phyloP scores from a whole-genome alignment of 169 alveolate genomes.

The Plasmodium coatneyi region DNA sequence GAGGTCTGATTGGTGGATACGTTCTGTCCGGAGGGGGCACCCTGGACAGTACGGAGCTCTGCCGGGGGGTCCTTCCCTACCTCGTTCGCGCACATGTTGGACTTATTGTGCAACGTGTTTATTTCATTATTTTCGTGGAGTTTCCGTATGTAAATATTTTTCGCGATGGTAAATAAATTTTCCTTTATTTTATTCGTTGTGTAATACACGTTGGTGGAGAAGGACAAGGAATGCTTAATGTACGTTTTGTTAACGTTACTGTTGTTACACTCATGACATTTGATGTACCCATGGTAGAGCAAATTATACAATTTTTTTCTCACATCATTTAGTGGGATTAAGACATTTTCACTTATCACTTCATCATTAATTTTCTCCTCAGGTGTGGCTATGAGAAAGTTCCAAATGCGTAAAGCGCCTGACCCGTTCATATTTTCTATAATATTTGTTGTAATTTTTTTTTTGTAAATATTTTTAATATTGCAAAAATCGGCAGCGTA shows the following conservation, averaged over 20 bases:
- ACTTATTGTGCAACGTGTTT: conserved; percentile 42
- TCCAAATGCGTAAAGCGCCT: conserved; percentile 57
- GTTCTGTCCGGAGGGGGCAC: neutral
- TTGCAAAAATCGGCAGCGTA: conserved; percentile 40
- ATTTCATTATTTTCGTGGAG: conserved; percentile 58
- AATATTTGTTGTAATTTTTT: conserved; percentile 27
- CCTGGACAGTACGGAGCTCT: neutral
- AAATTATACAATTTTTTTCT: conserved; percentile 68
- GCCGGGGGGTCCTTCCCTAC: neutral
- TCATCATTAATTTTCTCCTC: conserved; percentile 52
- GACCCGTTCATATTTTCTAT: conserved; percentile 61
- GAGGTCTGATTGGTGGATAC: neutral
- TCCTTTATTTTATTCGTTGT: conserved; percentile 41
- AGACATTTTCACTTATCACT: conserved; percentile 65
- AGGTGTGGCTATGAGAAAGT: conserved; percentile 12
- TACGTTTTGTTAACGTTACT: conserved; percentile 28
- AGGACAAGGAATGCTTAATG: conserved; percentile 54
- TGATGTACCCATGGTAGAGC: conserved; percentile 51
- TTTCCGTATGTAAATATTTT: conserved; percentile 52
- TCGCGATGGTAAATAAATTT: conserved; percentile 36
- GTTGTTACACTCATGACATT: conserved; percentile 65
- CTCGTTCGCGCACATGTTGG: conserved; percentile 28
- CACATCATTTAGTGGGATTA: conserved; percentile 65
- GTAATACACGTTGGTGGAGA: conserved; percentile 28
- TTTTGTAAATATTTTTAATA: conserved; percentile 47